phyloP scores from a whole-genome alignment of 179 eudicot genomes.

The Silene noctiflora region DNA sequence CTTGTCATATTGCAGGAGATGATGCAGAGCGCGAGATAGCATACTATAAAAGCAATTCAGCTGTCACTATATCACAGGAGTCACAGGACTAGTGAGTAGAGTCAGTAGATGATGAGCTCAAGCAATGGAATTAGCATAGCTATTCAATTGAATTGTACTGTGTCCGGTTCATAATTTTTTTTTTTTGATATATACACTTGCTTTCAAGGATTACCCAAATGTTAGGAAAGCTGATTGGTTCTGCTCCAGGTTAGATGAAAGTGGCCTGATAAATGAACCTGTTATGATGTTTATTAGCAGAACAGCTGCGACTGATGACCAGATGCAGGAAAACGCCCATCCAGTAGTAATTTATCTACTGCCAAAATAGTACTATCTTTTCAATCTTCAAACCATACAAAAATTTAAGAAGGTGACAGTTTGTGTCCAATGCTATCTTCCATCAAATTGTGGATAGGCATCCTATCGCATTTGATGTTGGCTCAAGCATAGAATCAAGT shows the following conservation, averaged over 20 bases:
- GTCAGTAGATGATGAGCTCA: neutral
- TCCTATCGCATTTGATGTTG: neutral
- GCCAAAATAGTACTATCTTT: neutral
- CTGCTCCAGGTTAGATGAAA: neutral
- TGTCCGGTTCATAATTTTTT: neutral
- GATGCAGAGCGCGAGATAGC: slow-evolving; percentile 9
- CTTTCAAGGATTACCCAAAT: neutral
- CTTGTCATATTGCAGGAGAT: slow-evolving; percentile 6
- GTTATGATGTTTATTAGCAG: neutral
- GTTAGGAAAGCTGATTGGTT: neutral
- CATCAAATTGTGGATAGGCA: neutral
- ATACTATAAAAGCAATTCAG: slow-evolving; percentile 10
- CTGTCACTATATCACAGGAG: neutral
- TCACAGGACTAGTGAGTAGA: neutral
- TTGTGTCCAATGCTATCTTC: neutral
- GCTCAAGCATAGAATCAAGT: slow-evolving; percentile 4
- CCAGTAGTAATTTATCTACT: neutral
- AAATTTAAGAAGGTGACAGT: neutral
- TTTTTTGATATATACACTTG: neutral
- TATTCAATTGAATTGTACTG: neutral
- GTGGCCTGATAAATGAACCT: neutral
- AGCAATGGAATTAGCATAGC: neutral
- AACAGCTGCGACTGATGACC: neutral
- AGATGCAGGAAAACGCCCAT: neutral
- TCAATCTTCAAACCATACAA: neutral